Evolutionary conservation across 352 stramenopile species (phyloP).

Genomic region (Phytophthora chlamydospora): DNA sequence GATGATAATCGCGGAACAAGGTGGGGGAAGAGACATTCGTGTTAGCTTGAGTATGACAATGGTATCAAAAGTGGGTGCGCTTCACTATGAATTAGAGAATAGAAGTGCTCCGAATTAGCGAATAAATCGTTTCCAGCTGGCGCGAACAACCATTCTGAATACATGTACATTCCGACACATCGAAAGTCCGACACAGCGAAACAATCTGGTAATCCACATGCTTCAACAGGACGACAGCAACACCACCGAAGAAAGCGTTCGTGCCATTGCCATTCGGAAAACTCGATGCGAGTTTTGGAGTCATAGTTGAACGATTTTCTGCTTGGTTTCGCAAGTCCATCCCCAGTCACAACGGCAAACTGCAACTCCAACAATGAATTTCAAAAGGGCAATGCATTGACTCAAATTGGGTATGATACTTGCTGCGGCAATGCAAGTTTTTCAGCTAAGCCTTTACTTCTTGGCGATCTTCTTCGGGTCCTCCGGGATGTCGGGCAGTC

Average conservation of each 20-base stretch:
- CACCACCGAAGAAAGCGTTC: slow-evolving; percentile 7
- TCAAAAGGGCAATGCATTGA: slow-evolving; percentile 9
- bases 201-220: too few relatives aligned
- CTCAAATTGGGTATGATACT: background rate
- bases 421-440: background rate
- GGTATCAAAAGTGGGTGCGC: too few relatives aligned
- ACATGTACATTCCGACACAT: slow-evolving; percentile 25
- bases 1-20: too few relatives aligned
- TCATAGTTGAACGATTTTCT: slow-evolving; percentile 12
- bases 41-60: too few relatives aligned
- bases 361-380: background rate
- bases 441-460: too few relatives aligned
- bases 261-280: slow-evolving; percentile 1
- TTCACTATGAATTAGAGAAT: background rate
- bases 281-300: background rate
- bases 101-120: background rate
- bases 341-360: too few relatives aligned
- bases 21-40: too few relatives aligned
- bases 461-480: slow-evolving; percentile 3
- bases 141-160: slow-evolving; percentile 15
- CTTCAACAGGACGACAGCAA: slow-evolving; percentile 16
- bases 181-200: slow-evolving; percentile 2
- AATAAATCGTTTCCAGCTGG: slow-evolving; percentile 5
- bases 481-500: slow-evolving; percentile 25
- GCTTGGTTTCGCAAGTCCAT: slow-evolving; percentile 5